Evolutionary conservation across 2,329 filamentous ascomycete genomes (phyloP), one percentile per base, ranked within the genome.

Genomic region (Hansfordia pulvinata): DNA sequence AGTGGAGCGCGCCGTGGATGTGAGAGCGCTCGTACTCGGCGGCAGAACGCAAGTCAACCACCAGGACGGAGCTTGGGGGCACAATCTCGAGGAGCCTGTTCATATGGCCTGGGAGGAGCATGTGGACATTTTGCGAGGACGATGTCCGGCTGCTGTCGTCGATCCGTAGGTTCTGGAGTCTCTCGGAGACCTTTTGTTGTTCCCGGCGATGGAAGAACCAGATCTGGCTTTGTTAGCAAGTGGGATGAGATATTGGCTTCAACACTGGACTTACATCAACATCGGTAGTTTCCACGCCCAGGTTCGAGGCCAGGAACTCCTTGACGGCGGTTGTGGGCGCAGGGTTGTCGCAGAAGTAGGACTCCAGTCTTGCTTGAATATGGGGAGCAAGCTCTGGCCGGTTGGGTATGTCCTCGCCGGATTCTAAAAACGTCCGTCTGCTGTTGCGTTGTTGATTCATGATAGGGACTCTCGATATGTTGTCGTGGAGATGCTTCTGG

Each of bases 151-250:
- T 42, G 6, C 45, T 39, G 15, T 58, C 53, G 12, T 53, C 53
- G 19, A 59, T 47, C 22, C 46, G 52, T 13, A 67, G 49, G 19
- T 46, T 54, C 19, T 60, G 59, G 5, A 67, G 46, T 25, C 56
- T 58, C 33, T 53, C 50, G 3, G 49, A 50, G 17, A 62, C 55
- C 11, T 52, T 44, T 33, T 67, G 62, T 25, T 56, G 56, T 26
- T 67, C 56, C 17, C 62, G 55, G 12, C 64, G 59, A 31, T 67
- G 60, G 32, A 64, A 56, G 38, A 69, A 69, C 66, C 66, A 71
- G 4, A 49, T 32, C 53, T 58, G 25, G 13, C 17, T 2, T 8
- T 20, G 29, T 47, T 13, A 46, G n/a, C n/a, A n/a, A n/a, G n/a
- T n/a, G n/a, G n/a, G n/a, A n/a, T n/a, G n/a, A n/a, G n/a, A n/a